Evolutionary conservation across 306 rosid genomes (phyloP).

Genomic region (Prunus mongolica): DNA sequence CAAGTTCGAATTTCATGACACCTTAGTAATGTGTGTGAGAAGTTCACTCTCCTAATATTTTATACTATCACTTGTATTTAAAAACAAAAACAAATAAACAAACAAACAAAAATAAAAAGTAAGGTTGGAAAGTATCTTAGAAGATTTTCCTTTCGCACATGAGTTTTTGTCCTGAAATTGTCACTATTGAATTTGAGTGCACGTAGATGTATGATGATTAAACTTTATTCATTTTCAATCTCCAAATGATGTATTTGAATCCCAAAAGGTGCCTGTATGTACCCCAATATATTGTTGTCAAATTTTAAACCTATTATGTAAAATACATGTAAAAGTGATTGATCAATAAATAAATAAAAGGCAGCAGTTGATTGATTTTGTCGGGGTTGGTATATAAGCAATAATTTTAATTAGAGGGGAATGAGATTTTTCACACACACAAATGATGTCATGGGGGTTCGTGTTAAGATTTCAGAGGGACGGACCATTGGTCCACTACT

Average conservation of each 20-base stretch:
- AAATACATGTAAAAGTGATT: not conserved
- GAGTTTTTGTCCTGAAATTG: not conserved
- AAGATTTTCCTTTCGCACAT: not conserved
- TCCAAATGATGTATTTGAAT: not conserved
- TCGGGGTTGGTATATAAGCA: not conserved
- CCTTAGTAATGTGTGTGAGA: too few relatives aligned
- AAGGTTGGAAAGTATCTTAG: not conserved
- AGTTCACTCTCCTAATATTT: not conserved
- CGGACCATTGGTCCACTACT: too few relatives aligned
- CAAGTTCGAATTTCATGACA: fast-evolving
- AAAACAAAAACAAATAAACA: not conserved
- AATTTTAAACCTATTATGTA: too few relatives aligned
- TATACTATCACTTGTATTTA: not conserved
- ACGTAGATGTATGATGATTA: not conserved
- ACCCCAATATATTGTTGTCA: not conserved
- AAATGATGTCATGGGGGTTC: too few relatives aligned
- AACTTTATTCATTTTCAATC: not conserved
- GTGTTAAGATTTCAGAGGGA: too few relatives aligned
- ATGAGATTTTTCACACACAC: too few relatives aligned
- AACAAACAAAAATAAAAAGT: not conserved
- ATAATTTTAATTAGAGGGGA: not conserved
- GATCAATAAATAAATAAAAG: not conserved
- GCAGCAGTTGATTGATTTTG: not conserved
- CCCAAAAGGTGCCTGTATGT: not conserved
- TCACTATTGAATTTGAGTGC: not conserved